Base-by-base conservation (phyloP, 148 eudicot genomes). In the Vaccinium vitisidaea region DNA sequence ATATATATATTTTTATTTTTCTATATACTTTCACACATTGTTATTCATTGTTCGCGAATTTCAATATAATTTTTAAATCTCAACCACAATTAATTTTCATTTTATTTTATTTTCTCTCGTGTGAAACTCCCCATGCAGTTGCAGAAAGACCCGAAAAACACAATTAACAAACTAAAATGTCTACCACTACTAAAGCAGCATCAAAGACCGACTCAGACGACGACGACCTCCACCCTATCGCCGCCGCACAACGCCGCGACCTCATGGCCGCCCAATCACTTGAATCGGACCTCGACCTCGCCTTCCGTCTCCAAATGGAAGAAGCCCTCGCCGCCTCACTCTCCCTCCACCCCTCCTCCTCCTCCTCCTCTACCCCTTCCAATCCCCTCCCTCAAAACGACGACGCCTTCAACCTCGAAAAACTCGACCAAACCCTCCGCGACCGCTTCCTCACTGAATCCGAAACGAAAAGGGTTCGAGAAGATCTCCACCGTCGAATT, bases 301-400 rank as follows among this genome's bases (percentile, higher is more conserved):
- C 93, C 39, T 93, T 80, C 85, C 85, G 69, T 19, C 90, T 93
- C 73, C 96, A 93, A 83, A 87, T 93, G 83, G 83, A 92, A 79
- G 96, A 93, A 86, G 94, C 96, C 83, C 79, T 93, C 80, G 71
- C 87, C 55, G 96, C 94, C 19, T 93, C 96, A 13, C 91, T 92
- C 85, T 76, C 92, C 75, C 86, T 83, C 81, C 85, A 82, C 27
- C 89, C 93, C 50, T 84, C 94, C 67, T 77, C 89, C 11, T 77
- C 89, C 11, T 84, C 91, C 18, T 74, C 90, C 54, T 19, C 14
- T 25, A 16, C 74, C 8, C 74, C 74, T 13, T 18, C 74, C 16
- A 69, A 69, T 23, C 71, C 14, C 1, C 2, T 27, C 18, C 39
- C 74, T 6, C 4, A 18, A 4, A n/a, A 36, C 73, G 83, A 80